Base-by-base conservation (phyloP, 148 eudicot genomes). In the Cornus controversa region DNA sequence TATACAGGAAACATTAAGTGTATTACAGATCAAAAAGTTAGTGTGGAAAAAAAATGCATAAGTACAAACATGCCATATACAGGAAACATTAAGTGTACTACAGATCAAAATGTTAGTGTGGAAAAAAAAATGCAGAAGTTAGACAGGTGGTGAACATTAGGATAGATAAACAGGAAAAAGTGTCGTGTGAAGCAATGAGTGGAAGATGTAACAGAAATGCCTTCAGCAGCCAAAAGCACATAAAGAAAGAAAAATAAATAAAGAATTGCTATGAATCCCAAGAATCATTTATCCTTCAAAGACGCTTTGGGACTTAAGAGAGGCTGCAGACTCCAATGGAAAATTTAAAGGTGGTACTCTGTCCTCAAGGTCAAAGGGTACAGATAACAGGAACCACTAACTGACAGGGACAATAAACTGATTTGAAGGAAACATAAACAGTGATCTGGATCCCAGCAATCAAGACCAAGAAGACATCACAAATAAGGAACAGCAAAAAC, bases 191-290 rank as follows among this genome's bases (percentile, higher is more conserved):
- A 13, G 4, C 15, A 50, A 50, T 50, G 7, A 50, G 57, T 13
- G 20, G 18, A 13, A 13, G 4, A 13, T 1, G 18, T 50, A 50
- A 50, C 57, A 50, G 18, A 50, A 50, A 40, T 3, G 57, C 57
- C 20, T 0, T 5, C 2, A 50, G 57, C 20, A 50, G 57, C 57
- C 57, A 50, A 50, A 40, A 50, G 57, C 57, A 50, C 57, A 50
- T 62, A 36, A 76, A 67, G 40, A 75, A 34, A 50, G 14, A 29
- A n/a, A n/a, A n/a, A n/a, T n/a, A n/a, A n/a, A n/a, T n/a, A 14
- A 37, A 75, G 37, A 75, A 54, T 54, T 2, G 60, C 60, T 14
- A 60, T 2, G 20, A 60, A 60, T n/a, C 70, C 75, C 73, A 70
- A n/a, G 73, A 22, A 69, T 36, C 47, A 69, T 4, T 20, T 34